Evolutionary conservation across 2,329 filamentous ascomycete species (phyloP), one percentile per base, ranked within the genome.

Genomic region (Xylaria multiplex): DNA sequence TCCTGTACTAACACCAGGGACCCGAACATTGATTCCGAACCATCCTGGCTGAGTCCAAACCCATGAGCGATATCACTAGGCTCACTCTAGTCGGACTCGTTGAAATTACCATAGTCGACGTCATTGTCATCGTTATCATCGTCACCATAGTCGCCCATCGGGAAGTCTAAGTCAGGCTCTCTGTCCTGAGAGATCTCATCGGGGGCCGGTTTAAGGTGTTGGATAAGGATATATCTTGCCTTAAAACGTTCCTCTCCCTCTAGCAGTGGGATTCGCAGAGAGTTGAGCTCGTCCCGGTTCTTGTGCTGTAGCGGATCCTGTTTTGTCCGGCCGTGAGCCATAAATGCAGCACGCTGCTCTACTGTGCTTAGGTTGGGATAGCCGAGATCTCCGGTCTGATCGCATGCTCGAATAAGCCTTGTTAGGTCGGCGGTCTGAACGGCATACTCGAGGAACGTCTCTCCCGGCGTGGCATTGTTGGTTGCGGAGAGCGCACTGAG

Each of bases 231-330:
- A 22, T 40, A 40, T 16, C 50, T 59, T 54, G 48, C 46, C 37
- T 19, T 27, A 22, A 59, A 14, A 16, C 56, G 48, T 42, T 55
- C 58, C 27, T 59, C 55, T 7, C 35, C 55, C 24, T 53, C 16
- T 32, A 64, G 19, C 14, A 64, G 45, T 5, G 62, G 62, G 4
- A 64, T 19, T 6, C 62, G 55, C 13, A 64, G 40, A 3, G 7
- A 16, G 14, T 49, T 55, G 8, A 64, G 48, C 40, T 64, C 48
- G 37, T 57, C 4, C 11, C n/a, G 27, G 35, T 48, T 22, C 6
- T 9, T 6, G 32, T 35, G 32, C 32, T 48, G n/a, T 3, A n/a
- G 16, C 45, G 45, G 7, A 6, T 48, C 19, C 22, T 48, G 45
- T 22, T 9, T 22, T 11, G 16, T 48, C 3, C 45, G 45, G n/a